Evolutionary conservation across 305 asterid genomes (phyloP), one percentile per base, ranked within the genome.

Genomic region (Rubia tinctorum): DNA sequence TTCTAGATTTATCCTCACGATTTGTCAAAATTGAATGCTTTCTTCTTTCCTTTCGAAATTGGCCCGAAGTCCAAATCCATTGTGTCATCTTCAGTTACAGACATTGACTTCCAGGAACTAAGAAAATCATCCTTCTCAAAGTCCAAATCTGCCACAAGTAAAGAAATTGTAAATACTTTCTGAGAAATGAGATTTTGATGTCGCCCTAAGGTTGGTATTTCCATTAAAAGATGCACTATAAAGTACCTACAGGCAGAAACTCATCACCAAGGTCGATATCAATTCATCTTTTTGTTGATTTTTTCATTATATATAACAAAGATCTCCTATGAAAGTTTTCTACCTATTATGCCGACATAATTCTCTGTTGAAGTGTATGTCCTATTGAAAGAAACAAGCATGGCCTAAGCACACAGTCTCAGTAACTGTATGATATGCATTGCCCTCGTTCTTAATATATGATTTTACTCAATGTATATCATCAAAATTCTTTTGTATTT

Each of bases 1-100:
- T 20, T 81, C 69, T 75, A 40, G 76, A 53, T 3, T 39, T 79
- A 9, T 75, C 71, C 83, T 84, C 81, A 91, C 94, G 70, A 77
- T 81, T 88, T 87, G 70, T 68, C 89, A 80, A 91, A 89, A 73
- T 73, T 73, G 84, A 90, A 92, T 76, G 89, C 51, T 70, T 85
- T 90, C 39, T 86, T 86, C 78, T 88, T 92, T 77, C 88, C 89
- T 87, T 88, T 86, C 45, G 92, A 76, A 76, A 79, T 81, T 69
- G 94, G 86, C n/a, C 87, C 82, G 73, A 90, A 79, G 81, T 89
- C 96, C 74, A 92, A 89, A 81, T 92, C 89, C 88, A 92, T 81
- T 60, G 27, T 80, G 67, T 87, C 86, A n/a, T 82, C 89, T 55
- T 80, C 86, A 75, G 82, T 84, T 68, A 81, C 77, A 63, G 96